A percentile compares a stretch with the other conserved stretches of the same genome.
Conservation (phyloP, 352 stramenopile species). For the Poterioochromonas sp. region DNA sequence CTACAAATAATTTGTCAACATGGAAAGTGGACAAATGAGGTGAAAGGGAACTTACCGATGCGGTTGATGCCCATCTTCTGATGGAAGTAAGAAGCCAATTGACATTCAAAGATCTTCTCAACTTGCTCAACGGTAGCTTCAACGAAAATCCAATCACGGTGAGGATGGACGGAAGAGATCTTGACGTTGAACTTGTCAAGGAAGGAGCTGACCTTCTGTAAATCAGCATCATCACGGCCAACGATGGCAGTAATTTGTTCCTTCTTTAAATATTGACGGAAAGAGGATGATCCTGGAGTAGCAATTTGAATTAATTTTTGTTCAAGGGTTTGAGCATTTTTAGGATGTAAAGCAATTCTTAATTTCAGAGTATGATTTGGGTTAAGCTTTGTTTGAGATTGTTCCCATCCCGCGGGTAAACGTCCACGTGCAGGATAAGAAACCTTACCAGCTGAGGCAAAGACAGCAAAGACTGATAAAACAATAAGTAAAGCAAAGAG, state of each 20-base stretch:
- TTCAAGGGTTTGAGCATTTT: neutral
- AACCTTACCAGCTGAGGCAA: no score
- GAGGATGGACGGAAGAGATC: neutral
- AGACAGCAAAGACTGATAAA: no score
- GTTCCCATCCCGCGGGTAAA: no score
- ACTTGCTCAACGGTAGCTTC: neutral
- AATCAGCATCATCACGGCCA: neutral
- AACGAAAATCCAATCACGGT: constrained; percentile 17
- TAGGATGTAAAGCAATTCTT: neutral
- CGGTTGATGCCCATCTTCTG: no score
- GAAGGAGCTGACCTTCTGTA: neutral
- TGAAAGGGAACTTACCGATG: neutral
- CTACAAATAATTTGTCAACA: neutral
- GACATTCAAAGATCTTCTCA: neutral
- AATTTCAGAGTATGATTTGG: neutral
- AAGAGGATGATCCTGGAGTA: neutral
- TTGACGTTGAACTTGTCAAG: neutral
- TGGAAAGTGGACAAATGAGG: neutral
- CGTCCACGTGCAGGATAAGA: no score
- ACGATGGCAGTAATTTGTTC: neutral
- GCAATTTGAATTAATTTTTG: neutral
- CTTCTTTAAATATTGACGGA: constrained; percentile 17
- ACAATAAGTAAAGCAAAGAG: no score
- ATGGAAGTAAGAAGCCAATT: neutral
- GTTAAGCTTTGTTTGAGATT: no score